Conservation (phyloP, 345 rosid species). For the Salix brachista region DNA sequence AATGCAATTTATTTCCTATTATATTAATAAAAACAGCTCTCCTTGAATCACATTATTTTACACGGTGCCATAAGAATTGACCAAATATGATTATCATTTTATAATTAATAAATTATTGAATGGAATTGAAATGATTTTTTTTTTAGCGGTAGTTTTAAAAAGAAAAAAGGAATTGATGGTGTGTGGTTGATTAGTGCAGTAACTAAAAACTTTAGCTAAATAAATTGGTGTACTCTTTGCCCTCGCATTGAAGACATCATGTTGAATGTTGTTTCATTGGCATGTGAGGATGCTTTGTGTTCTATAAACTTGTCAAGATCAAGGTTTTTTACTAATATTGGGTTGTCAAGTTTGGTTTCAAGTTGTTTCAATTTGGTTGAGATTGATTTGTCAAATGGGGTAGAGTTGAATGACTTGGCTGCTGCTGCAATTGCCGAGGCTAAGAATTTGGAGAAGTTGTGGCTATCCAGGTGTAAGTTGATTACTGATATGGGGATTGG, state of each 20-base stretch:
- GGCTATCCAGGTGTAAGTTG: conserved; percentile 63
- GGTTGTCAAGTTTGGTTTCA: conserved; percentile 37
- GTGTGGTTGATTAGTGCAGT: no score
- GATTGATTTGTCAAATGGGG: conserved; percentile 43
- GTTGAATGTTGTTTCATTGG: conserved; percentile 26
- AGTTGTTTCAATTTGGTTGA: conserved; percentile 45
- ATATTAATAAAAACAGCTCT: no score
- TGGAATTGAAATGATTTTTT: no score
- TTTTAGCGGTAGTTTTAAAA: no score
- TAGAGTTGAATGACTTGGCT: conserved; percentile 43
- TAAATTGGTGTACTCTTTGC: conserved; percentile 33
- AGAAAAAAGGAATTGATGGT: conserved; percentile 26
- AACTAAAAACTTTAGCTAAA: no score
- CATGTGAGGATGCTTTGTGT: conserved; percentile 24
- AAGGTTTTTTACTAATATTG: conserved; percentile 33
- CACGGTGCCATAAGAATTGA: no score
- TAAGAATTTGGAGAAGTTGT: conserved; percentile 51
- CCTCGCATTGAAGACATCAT: conserved; percentile 46
- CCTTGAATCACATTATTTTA: no score
- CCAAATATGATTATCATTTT: no score
- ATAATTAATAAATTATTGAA: no score
- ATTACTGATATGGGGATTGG: conserved; percentile 70
- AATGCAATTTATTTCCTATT: no score
- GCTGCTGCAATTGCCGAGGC: conserved; percentile 55
- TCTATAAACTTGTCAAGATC: conserved; percentile 55